Conservation (phyloP, 1,284 basidiomycete genomes). For the Meira nashicola region DNA sequence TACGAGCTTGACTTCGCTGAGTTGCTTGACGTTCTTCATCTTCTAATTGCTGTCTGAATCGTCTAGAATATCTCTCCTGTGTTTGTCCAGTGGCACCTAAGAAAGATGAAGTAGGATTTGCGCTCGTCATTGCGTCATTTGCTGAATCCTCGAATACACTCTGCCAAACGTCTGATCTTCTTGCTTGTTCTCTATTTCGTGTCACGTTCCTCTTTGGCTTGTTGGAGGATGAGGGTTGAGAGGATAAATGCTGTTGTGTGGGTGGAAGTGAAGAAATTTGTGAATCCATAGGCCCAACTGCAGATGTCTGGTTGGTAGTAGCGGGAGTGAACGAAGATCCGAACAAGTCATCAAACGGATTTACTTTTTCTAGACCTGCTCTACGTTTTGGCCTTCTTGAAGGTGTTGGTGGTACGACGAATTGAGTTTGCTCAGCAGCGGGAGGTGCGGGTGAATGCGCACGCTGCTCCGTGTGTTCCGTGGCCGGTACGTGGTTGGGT, state of each 20-base stretch:
- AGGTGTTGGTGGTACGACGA: background rate
- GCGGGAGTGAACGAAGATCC: background rate
- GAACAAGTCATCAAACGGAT: constrained; percentile 8
- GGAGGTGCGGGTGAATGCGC: background rate
- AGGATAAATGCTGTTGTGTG: background rate
- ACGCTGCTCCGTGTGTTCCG: too few species aligned
- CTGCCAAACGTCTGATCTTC: constrained; percentile 4
- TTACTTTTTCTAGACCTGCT: background rate
- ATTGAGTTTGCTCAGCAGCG: background rate
- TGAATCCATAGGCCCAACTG: background rate
- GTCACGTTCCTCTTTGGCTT: background rate
- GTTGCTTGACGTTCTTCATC: constrained; percentile 21
- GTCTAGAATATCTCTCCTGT: constrained; percentile 1
- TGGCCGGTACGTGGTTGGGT: too few species aligned
- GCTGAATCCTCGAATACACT: background rate
- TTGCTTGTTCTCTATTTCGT: background rate
- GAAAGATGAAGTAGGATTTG: too few species aligned
- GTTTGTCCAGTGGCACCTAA: background rate
- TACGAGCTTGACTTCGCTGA: background rate
- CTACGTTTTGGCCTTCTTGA: constrained; percentile 4
- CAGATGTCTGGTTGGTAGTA: background rate
- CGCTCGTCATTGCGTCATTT: too few species aligned
- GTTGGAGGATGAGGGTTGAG: background rate
- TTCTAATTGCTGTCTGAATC: constrained; percentile 30
- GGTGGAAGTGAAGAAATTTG: background rate